Conservation (phyloP, 805 yeast species). For the Teunomyces tritomae region DNA sequence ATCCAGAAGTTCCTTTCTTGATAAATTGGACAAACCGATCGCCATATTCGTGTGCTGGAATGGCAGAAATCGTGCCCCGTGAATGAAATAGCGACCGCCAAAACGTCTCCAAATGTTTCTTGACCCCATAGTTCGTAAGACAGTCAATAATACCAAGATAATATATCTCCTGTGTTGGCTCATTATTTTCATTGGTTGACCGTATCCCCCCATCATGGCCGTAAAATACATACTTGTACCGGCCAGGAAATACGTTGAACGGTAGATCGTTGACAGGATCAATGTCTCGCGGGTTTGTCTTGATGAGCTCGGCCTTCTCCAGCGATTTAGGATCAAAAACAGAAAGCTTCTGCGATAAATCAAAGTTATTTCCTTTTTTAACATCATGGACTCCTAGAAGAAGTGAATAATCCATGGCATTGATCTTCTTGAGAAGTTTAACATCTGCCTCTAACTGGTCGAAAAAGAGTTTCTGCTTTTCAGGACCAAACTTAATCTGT, state of each 20-base stretch:
- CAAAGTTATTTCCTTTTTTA: constrained; percentile 49
- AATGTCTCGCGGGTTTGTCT: constrained; percentile 46
- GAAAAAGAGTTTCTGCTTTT: constrained; percentile 56
- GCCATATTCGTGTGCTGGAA: constrained; percentile 90
- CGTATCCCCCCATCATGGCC: constrained; percentile 82
- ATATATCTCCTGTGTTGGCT: constrained; percentile 67
- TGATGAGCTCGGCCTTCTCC: constrained; percentile 38
- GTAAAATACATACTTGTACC: constrained; percentile 59
- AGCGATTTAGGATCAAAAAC: constrained; percentile 43
- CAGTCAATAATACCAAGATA: constrained; percentile 95
- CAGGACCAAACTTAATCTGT: constrained; percentile 72
- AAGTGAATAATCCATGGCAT: constrained; percentile 94
- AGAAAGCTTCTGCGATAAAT: constrained; percentile 36
- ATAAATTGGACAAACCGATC: constrained; percentile 79
- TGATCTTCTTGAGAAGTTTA: constrained; percentile 62
- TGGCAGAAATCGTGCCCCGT: constrained; percentile 73
- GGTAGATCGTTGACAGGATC: constrained; percentile 43
- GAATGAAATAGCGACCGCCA: constrained; percentile 74
- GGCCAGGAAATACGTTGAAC: constrained; percentile 41
- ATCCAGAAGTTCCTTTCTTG: constrained; percentile 22
- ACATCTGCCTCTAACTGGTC: constrained; percentile 78
- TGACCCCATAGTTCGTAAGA: constrained; percentile 71
- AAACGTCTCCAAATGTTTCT: constrained; percentile 80
- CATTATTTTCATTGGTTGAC: constrained; percentile 62
- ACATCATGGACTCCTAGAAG: constrained; percentile 85